phyloP scores from a whole-genome alignment of 139 green algal genomes.

The Tetraselmis chui region DNA sequence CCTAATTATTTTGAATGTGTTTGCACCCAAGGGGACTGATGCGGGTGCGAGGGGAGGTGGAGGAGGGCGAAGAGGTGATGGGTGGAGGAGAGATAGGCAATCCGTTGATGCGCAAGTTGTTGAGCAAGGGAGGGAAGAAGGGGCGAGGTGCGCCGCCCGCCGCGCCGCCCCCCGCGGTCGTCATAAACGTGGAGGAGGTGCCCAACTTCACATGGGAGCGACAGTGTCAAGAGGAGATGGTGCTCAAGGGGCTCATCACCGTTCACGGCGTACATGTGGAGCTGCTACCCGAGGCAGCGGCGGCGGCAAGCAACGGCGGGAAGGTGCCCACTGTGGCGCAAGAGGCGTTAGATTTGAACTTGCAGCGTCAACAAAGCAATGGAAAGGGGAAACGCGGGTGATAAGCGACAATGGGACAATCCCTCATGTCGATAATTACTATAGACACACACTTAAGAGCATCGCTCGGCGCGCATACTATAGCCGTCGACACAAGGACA shows the following conservation, averaged over 20 bases:
- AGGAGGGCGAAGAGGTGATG: background rate
- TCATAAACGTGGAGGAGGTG: slow-evolving; percentile 1
- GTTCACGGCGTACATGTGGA: slow-evolving; percentile 8
- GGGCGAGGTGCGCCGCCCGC: background rate
- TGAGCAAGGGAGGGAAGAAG: background rate
- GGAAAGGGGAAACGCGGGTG: background rate
- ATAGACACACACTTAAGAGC: too few species aligned
- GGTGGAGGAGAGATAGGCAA: slow-evolving; percentile 2
- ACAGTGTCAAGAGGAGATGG: slow-evolving; percentile 11
- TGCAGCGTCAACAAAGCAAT: background rate
- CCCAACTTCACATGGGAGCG: slow-evolving; percentile 9
- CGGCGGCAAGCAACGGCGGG: background rate
- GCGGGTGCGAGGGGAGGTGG: background rate
- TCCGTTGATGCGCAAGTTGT: background rate
- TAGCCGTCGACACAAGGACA: too few species aligned
- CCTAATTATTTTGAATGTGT: too few species aligned
- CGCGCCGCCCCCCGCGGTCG: background rate
- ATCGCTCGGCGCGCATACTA: too few species aligned
- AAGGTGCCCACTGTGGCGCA: too few species aligned
- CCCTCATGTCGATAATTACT: background rate
- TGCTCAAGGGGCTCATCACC: slow-evolving; percentile 12
- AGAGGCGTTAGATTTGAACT: background rate
- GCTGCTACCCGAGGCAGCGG: background rate
- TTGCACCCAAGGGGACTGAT: background rate
- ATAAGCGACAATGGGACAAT: background rate